Percentiles rank a stretch among this genome's conserved stretches.
phyloP scores from a whole-genome alignment of 306 rosid species.

The Pterocarpus macrocarpus region DNA sequence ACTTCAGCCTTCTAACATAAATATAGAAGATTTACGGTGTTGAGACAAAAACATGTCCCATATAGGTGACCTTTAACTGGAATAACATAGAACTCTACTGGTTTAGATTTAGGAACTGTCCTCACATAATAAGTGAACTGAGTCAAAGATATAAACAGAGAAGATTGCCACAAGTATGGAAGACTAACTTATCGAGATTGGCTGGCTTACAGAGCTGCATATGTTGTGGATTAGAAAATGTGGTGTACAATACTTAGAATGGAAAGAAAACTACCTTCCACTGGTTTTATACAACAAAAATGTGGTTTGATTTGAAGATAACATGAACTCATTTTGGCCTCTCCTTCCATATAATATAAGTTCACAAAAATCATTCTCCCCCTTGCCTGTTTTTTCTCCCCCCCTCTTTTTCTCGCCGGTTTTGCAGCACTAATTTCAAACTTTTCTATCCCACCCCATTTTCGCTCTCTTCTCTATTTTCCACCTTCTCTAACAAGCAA shows the following conservation, averaged over 20 bases:
- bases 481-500: constrained; percentile 20
- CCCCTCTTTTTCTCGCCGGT: no score
- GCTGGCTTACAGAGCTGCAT: not conserved
- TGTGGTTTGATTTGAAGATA: not conserved
- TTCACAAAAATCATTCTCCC: not conserved
- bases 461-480: not conserved
- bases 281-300: not conserved
- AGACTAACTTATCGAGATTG: not conserved
- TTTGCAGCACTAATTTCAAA: not conserved
- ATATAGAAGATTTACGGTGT: not conserved
- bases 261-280: not conserved
- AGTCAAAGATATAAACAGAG: not conserved
- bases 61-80: not conserved
- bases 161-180: not conserved
- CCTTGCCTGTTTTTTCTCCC: no score
- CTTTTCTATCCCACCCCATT: not conserved
- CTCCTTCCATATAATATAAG: not conserved
- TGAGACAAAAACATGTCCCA: not conserved
- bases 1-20: not conserved
- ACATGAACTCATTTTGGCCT: constrained; percentile 7
- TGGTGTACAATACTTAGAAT: not conserved
- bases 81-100: not conserved
- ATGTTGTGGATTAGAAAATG: not conserved
- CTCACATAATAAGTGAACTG: not conserved
- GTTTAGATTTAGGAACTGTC: not conserved